phyloP scores from a whole-genome alignment of 2,329 filamentous ascomycete species.

The Neophaeococcomyces mojaviensis region DNA sequence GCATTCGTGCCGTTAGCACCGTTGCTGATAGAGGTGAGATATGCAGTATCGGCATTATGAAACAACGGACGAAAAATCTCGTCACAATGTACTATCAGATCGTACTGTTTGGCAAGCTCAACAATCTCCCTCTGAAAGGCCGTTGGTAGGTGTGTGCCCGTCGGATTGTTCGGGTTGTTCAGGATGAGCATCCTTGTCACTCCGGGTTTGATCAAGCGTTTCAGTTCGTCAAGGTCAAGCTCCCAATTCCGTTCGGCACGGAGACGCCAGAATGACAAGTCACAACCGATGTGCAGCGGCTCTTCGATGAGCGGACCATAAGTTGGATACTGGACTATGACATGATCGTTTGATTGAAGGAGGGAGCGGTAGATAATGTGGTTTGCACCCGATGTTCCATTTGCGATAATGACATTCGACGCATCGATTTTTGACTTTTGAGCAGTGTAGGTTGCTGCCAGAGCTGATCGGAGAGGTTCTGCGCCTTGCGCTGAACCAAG shows the following conservation, averaged over 20 bases:
- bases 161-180: slow-evolving; percentile 78
- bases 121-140: slow-evolving; percentile 55
- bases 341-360: slow-evolving; percentile 65
- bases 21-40: too few species aligned
- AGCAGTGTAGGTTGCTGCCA: slow-evolving; percentile 24
- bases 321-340: slow-evolving; percentile 77
- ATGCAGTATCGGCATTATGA: slow-evolving; percentile 51
- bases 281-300: slow-evolving; percentile 64
- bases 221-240: slow-evolving; percentile 59
- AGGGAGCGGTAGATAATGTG: slow-evolving; percentile 67
- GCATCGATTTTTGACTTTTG: slow-evolving; percentile 26
- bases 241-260: slow-evolving; percentile 57
- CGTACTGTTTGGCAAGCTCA: slow-evolving; percentile 53
- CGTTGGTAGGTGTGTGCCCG: slow-evolving; percentile 60
- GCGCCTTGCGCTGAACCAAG: slow-evolving; percentile 25
- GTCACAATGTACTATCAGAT: slow-evolving; percentile 64
- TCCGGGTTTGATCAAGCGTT: slow-evolving; percentile 45
- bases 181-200: slow-evolving; percentile 53
- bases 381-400: slow-evolving; percentile 76
- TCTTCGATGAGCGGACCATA: slow-evolving; percentile 79
- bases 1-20: too few species aligned
- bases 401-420: slow-evolving; percentile 68
- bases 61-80: slow-evolving; percentile 83
- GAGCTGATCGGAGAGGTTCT: slow-evolving; percentile 21
- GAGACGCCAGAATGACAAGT: slow-evolving; percentile 70